Conservation (phyloP, 257 asterid species). For the Nicotiana noctiflora region DNA sequence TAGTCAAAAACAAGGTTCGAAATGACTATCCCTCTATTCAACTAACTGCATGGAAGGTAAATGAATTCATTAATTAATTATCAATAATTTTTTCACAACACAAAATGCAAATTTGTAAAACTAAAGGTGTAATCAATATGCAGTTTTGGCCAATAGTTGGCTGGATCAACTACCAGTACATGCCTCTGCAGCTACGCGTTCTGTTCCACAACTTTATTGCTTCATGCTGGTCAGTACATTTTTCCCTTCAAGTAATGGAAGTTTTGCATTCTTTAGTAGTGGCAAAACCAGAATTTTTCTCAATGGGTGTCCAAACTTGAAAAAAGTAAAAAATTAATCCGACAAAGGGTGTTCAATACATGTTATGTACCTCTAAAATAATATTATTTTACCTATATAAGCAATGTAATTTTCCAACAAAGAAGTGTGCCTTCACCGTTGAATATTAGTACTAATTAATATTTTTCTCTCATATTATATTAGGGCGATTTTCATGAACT, state of each 20-base stretch:
- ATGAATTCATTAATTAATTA: not conserved
- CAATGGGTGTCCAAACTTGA: too few relatives aligned
- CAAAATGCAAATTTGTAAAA: not conserved
- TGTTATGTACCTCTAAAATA: too few relatives aligned
- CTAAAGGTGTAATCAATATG: not conserved
- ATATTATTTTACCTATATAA: too few relatives aligned
- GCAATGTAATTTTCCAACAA: too few relatives aligned
- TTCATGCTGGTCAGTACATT: constrained; percentile 26
- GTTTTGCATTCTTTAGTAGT: not conserved
- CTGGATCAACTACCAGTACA: constrained; percentile 37
- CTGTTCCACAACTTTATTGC: constrained; percentile 28
- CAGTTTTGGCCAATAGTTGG: constrained; percentile 37
- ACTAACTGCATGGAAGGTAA: constrained; percentile 35
- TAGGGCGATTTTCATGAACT: constrained; percentile 31
- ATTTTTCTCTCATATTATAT: not conserved
- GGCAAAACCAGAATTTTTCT: too few relatives aligned
- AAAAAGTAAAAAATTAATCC: too few relatives aligned
- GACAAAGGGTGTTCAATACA: too few relatives aligned
- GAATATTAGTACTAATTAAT: not conserved
- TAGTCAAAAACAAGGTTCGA: constrained; percentile 22
- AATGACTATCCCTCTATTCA: constrained; percentile 28
- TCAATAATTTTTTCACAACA: not conserved
- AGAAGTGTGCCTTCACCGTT: too few relatives aligned
- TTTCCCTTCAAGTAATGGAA: not conserved
- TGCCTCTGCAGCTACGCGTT: constrained; percentile 35